Conservation (phyloP, 148 eudicot genomes). For the Rhododendron ovatum region DNA sequence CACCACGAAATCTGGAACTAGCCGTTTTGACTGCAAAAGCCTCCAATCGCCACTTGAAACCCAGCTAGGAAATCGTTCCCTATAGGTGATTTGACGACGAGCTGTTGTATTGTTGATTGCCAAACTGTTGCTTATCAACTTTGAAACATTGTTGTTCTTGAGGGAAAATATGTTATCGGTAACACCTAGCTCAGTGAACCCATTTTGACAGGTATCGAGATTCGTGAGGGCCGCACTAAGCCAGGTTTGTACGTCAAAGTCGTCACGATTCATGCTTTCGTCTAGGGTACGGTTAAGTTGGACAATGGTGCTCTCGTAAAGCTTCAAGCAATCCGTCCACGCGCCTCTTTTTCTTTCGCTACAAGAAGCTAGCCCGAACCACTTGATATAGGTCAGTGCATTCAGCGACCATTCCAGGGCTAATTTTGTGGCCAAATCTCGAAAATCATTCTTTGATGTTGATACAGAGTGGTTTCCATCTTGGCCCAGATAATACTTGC, state of each 20-base stretch:
- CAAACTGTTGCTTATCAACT: background rate
- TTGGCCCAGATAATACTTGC: background rate
- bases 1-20: background rate
- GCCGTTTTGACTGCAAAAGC: background rate
- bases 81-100: background rate
- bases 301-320: background rate
- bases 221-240: conserved; percentile 62
- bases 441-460: background rate
- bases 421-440: background rate
- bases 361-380: background rate
- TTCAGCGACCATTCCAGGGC: background rate
- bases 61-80: background rate
- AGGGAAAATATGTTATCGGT: conserved; percentile 4
- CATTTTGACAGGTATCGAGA: conserved; percentile 49
- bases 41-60: background rate
- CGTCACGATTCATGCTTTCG: conserved; percentile 14
- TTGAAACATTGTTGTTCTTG: background rate
- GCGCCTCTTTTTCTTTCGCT: background rate
- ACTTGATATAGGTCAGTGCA: background rate
- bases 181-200: conserved; percentile 43
- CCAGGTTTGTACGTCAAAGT: conserved; percentile 61
- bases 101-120: background rate
- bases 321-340: background rate
- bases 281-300: conserved; percentile 14
- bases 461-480: background rate